A percentile compares a stretch with the other conserved stretches of the same genome.
Evolutionary conservation across 371 early-diverging fungal genomes (phyloP).

Genomic region (Capniomyces stellatus): DNA sequence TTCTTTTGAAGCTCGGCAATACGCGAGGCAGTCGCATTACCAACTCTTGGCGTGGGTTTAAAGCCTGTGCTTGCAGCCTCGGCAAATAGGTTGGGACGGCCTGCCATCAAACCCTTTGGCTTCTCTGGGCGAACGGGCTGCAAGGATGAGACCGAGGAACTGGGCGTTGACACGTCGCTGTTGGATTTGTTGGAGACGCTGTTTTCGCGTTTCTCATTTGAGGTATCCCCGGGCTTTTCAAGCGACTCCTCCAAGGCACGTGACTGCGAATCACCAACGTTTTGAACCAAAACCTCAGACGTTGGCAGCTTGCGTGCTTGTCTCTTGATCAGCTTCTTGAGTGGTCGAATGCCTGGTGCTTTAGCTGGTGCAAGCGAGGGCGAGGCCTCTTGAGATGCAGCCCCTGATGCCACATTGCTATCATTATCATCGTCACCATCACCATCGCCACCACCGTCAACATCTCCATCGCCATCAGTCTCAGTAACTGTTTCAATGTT

Average conservation of each 20-base stretch:
- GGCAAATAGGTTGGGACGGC: neutral
- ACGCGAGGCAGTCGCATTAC: neutral
- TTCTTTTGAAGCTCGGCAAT: neutral
- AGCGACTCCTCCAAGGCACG: conserved; percentile 12
- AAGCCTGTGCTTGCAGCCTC: neutral
- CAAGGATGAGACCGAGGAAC: neutral
- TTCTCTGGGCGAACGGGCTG: conserved; percentile 17
- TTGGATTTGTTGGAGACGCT: neutral
- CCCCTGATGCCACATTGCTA: conserved; percentile 5
- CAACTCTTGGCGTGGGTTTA: neutral
- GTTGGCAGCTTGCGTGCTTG: conserved; percentile 23
- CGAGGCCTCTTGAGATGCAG: neutral
- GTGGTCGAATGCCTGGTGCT: conserved; percentile 14
- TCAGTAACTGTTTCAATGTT: conserved; percentile 6
- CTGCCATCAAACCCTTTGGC: conserved; percentile 13
- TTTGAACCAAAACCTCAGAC: conserved; percentile 15
- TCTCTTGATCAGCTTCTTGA: conserved; percentile 19
- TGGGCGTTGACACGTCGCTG: neutral
- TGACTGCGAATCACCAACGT: conserved; percentile 20
- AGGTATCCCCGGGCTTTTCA: conserved; percentile 12
- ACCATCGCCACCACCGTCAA: conserved; percentile 2
- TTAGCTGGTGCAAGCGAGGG: conserved; percentile 13
- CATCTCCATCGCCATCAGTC: conserved; percentile 6
- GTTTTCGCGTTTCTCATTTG: conserved; percentile 7
- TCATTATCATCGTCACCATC: conserved; percentile 6